Conservation (phyloP, 2,329 filamentous ascomycete species). For the Aphanocladium album region DNA sequence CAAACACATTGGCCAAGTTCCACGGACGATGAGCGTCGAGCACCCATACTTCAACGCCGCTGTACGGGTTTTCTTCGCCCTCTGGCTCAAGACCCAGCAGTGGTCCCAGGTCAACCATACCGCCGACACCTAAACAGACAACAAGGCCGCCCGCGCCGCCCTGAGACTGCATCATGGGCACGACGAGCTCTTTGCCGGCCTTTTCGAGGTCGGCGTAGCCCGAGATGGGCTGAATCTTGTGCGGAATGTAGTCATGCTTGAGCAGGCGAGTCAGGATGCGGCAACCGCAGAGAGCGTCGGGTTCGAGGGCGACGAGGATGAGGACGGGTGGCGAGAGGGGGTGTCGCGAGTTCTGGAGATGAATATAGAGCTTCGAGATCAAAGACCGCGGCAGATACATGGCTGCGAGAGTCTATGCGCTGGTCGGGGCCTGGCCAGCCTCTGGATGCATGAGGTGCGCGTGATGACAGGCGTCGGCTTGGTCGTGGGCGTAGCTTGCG, state of each 20-base stretch:
- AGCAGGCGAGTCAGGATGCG: slow-evolving; percentile 90
- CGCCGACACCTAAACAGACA: slow-evolving; percentile 87
- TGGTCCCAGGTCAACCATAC: slow-evolving; percentile 79
- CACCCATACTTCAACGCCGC: slow-evolving; percentile 92
- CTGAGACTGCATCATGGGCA: slow-evolving; percentile 77
- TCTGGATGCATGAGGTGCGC: not conserved
- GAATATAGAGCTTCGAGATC: slow-evolving; percentile 84
- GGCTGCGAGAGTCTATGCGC: slow-evolving; percentile 18
- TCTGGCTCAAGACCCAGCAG: slow-evolving; percentile 66
- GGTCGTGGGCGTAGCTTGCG: not conserved
- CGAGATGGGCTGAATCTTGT: slow-evolving; percentile 92
- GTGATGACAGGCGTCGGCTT: not conserved
- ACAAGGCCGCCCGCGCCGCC: slow-evolving; percentile 86
- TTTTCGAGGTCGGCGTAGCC: slow-evolving; percentile 86
- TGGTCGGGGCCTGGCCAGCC: not conserved
- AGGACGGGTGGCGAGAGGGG: slow-evolving; percentile 88
- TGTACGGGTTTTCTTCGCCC: slow-evolving; percentile 61
- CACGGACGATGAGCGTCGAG: slow-evolving; percentile 87
- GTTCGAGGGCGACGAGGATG: slow-evolving; percentile 87
- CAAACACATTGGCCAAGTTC: slow-evolving; percentile 93
- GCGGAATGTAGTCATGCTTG: slow-evolving; percentile 94
- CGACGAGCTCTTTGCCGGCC: slow-evolving; percentile 72
- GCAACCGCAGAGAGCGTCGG: slow-evolving; percentile 91
- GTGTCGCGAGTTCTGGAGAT: slow-evolving; percentile 81
- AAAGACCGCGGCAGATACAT: slow-evolving; percentile 95